Percentiles rank a stretch among this genome's conserved stretches.
These are phyloP conservation scores for Pleurotus eryngii DNA, from an alignment of 768 basidiomycete genomes.

Conservation along the genomic window DNA sequence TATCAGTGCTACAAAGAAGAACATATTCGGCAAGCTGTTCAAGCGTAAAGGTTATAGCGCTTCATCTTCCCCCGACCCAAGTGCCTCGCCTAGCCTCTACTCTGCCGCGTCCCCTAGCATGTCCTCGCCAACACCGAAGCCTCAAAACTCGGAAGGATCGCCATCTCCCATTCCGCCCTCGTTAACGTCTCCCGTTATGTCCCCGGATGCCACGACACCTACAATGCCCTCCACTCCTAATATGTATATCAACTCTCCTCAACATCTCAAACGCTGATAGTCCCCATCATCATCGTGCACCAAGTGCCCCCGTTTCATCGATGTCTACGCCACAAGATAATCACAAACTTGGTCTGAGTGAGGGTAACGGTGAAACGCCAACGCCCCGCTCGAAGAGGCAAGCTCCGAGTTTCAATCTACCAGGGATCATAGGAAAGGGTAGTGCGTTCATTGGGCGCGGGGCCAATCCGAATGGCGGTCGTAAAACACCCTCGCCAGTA, in stretches of 20 bases:
- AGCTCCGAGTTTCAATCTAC: not conserved
- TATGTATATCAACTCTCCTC: not conserved
- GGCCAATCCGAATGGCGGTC: not conserved
- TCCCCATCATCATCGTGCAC: not conserved
- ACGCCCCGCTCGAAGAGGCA: slow-evolving; percentile 2
- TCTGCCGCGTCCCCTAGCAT: not conserved
- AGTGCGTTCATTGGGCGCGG: not conserved
- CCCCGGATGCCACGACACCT: not conserved
- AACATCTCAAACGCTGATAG: not conserved
- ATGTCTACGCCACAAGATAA: not conserved
- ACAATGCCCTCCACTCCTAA: not conserved
- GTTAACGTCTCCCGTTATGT: not conserved
- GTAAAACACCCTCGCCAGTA: not conserved
- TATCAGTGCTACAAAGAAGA: slow-evolving; percentile 37
- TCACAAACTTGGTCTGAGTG: not conserved
- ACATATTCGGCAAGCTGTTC: slow-evolving; percentile 73
- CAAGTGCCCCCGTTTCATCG: not conserved
- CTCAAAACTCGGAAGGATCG: not conserved
- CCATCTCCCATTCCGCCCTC: not conserved
- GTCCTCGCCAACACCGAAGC: not conserved
- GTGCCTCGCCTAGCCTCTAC: slow-evolving; percentile 3
- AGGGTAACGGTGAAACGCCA: not conserved
- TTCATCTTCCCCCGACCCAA: slow-evolving; percentile 1
- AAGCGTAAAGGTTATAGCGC: slow-evolving; percentile 42
- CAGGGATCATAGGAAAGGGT: slow-evolving; percentile 1